Evolutionary conservation across 2,329 filamentous ascomycete genomes (phyloP).

Genomic region (Macrophomina pseudophaseolina): DNA sequence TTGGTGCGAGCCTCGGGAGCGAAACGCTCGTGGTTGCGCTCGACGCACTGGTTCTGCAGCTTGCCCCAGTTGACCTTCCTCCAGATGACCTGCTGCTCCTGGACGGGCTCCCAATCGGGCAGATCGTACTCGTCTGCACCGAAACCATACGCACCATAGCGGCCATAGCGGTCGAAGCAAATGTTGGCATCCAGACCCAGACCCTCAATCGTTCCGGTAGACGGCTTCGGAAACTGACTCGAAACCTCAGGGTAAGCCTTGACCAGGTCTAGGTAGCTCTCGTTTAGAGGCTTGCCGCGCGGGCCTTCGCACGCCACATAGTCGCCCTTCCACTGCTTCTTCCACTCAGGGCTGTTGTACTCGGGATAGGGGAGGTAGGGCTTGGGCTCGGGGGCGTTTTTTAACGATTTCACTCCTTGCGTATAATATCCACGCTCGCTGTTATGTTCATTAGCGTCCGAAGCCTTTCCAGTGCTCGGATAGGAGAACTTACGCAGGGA

Average conservation of each 20-base stretch:
- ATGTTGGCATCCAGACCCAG: slow-evolving; percentile 56
- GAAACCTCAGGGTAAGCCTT: slow-evolving; percentile 66
- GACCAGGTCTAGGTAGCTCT: slow-evolving; percentile 64
- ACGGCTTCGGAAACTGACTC: slow-evolving; percentile 44
- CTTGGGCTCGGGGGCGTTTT: slow-evolving; percentile 48
- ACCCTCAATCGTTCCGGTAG: slow-evolving; percentile 45
- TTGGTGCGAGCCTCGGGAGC: slow-evolving; percentile 47
- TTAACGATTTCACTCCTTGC: slow-evolving; percentile 6
- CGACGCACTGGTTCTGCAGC: slow-evolving; percentile 69
- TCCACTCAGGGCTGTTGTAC: slow-evolving; percentile 70
- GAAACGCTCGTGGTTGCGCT: slow-evolving; percentile 70
- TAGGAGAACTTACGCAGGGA: slow-evolving; percentile 40
- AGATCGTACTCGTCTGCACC: slow-evolving; percentile 56
- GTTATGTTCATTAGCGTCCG: background rate
- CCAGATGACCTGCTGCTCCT: slow-evolving; percentile 58
- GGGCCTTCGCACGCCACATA: slow-evolving; percentile 71
- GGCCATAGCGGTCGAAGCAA: slow-evolving; percentile 65
- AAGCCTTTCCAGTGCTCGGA: background rate
- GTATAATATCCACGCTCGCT: slow-evolving; percentile 21
- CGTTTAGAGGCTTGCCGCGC: slow-evolving; percentile 55
- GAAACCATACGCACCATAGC: slow-evolving; percentile 63
- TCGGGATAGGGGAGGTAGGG: slow-evolving; percentile 74
- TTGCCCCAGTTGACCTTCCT: slow-evolving; percentile 71
- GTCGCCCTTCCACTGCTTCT: slow-evolving; percentile 59
- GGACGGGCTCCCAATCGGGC: slow-evolving; percentile 42